Percentiles rank a stretch among this genome's conserved stretches.
These are phyloP conservation scores for Camellia lanceoleosa DNA, from an alignment of 148 eudicot genomes.

Conservation along the genomic window DNA sequence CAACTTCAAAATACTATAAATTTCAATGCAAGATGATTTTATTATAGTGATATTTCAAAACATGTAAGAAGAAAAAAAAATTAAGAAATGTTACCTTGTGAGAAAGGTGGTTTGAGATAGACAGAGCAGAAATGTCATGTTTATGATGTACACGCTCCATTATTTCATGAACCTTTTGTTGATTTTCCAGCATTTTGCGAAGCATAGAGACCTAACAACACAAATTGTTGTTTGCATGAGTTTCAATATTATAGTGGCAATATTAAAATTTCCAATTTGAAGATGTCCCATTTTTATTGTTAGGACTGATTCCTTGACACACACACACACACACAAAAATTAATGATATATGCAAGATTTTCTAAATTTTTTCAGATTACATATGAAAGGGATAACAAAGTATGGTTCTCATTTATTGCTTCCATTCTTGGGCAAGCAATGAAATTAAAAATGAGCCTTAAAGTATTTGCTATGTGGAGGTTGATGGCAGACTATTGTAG, in stretches of 20 bases:
- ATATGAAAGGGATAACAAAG: neutral
- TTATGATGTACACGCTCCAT: conserved; percentile 48
- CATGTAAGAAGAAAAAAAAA: neutral
- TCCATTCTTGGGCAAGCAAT: neutral
- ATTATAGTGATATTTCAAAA: neutral
- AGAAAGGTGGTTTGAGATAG: conserved; percentile 53
- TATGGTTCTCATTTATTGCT: conserved; percentile 5
- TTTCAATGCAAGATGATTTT: neutral
- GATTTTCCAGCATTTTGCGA: conserved; percentile 57
- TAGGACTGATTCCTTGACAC: neutral
- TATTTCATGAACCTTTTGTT: conserved; percentile 59
- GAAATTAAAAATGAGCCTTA: neutral
- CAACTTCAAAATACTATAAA: too few species aligned
- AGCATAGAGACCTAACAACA: conserved; percentile 56
- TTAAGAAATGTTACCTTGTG: conserved; percentile 42
- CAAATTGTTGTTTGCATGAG: neutral
- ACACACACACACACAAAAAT: neutral
- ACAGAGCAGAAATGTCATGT: conserved; percentile 34
- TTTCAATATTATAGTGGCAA: neutral
- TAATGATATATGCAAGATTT: neutral
- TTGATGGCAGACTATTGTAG: too few species aligned
- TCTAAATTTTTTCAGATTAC: neutral
- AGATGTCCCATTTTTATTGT: neutral
- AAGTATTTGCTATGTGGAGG: too few species aligned
- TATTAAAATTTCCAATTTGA: neutral